Conservation (phyloP, 225 moss, liverwort and hornwort species). For the Ulota crispa region DNA sequence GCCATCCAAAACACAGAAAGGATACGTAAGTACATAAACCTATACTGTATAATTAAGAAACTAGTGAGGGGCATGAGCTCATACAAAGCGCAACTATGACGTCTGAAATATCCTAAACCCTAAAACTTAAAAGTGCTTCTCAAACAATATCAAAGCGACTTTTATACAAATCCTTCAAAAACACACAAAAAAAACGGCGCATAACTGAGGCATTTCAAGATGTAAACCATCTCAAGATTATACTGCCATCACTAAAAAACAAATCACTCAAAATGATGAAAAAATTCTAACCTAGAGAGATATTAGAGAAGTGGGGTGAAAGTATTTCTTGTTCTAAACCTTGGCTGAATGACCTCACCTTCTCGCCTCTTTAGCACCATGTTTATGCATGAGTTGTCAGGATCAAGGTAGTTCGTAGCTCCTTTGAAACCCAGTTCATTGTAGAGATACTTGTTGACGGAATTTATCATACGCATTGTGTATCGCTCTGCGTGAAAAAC, state of each 20-base stretch:
- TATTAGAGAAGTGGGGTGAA: not conserved
- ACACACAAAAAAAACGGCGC: not conserved
- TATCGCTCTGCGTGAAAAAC: constrained; percentile 56
- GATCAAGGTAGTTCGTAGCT: constrained; percentile 58
- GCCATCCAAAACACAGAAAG: constrained; percentile 18
- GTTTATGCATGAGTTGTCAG: constrained; percentile 67
- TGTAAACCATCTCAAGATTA: constrained; percentile 13
- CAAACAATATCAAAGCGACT: not conserved
- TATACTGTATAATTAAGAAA: not conserved
- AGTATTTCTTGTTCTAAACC: not conserved
- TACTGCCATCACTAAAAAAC: not conserved
- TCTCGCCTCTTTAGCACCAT: constrained; percentile 69
- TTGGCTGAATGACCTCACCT: constrained; percentile 33
- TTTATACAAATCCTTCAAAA: constrained; percentile 1
- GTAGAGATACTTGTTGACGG: constrained; percentile 58
- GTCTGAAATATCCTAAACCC: not conserved
- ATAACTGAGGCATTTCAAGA: not conserved
- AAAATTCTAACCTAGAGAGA: not conserved
- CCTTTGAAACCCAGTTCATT: constrained; percentile 50
- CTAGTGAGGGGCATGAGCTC: not conserved
- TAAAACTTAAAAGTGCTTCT: not conserved
- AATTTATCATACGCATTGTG: constrained; percentile 70
- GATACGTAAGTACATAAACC: constrained; percentile 14
- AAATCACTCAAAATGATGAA: not conserved
- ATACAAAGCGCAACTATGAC: constrained; percentile 2